Conservation (phyloP, 2,329 filamentous ascomycete species). For the Coniochaeta pulveracea region DNA sequence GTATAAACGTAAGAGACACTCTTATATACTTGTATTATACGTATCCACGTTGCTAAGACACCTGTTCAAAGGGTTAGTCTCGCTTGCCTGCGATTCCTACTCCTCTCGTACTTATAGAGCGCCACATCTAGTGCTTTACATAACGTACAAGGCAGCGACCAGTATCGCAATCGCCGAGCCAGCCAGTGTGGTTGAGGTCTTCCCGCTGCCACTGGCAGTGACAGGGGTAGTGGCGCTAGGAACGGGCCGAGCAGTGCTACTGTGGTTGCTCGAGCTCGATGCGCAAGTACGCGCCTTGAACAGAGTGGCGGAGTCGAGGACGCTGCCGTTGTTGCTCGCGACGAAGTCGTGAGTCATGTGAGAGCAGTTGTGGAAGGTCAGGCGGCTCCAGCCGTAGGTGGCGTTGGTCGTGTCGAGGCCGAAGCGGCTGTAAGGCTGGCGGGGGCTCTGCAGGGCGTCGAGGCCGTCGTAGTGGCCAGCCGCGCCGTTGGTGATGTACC, state of each 20-base stretch:
- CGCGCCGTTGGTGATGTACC: constrained; percentile 18
- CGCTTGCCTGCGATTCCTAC: too few species aligned
- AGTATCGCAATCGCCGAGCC: not conserved
- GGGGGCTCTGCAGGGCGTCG: constrained; percentile 7
- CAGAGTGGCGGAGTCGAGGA: constrained; percentile 19
- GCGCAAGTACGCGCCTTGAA: constrained; percentile 9
- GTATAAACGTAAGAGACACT: too few species aligned
- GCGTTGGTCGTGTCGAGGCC: constrained; percentile 16
- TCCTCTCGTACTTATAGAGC: too few species aligned
- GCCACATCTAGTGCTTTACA: not conserved
- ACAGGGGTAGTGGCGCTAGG: constrained; percentile 1
- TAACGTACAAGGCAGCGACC: not conserved
- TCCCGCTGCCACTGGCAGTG: not conserved
- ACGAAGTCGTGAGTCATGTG: constrained; percentile 26
- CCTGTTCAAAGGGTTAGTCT: too few species aligned
- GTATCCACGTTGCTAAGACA: too few species aligned
- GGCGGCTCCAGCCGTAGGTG: constrained; percentile 23
- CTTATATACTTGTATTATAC: too few species aligned
- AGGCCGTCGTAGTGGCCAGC: constrained; percentile 18
- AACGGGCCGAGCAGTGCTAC: not conserved
- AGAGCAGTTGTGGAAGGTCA: constrained; percentile 27
- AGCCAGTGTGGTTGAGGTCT: constrained; percentile 1
- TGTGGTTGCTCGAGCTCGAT: too few species aligned
- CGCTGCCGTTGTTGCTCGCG: constrained; percentile 16
- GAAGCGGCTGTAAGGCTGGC: constrained; percentile 12